Evolutionary conservation across 257 asterid genomes (phyloP), one percentile per base, ranked within the genome.

Genomic region (Echites panduratus): DNA sequence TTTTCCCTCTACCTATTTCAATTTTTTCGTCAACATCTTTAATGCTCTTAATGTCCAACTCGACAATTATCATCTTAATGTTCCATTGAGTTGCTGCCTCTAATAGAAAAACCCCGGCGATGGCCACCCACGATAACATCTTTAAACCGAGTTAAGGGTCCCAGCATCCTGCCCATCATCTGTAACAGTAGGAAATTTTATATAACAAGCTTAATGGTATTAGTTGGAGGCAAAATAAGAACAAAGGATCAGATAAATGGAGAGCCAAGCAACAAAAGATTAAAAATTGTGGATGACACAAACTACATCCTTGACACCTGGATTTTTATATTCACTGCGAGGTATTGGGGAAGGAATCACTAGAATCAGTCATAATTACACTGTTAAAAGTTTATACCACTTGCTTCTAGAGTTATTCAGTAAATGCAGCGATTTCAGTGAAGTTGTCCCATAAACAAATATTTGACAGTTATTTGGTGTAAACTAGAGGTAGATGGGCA

Each of bases 91-190:
- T 79, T 62, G 74, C 80, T 78, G 72, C 88, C 85, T 67, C 87
- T 70, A n/a, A 80, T 43, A 45, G 84, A 70, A 24, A 93, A 85
- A 68, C 85, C 89, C 32, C 82, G 86, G 27, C 72, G 83, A 65
- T 83, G 81, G 73, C 87, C 89, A 71, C 89, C 91, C 64, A 85
- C 84, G 49, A 89, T 71, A 68, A 77, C 80, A 22, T 83, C 89
- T 84, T 87, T 89, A 71, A 89, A 75, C 71, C 91, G 88, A 70
- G 88, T 72, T 56, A 87, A 50, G 52, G 93, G 88, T 32, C 85
- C 85, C 24, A 89, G 59, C 73, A 86, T 62, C 86, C 84, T 69
- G 78, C 81, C 72, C 84, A 83, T 84, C 80, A 72, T 84, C 96
- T 89, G 88, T 53, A 54, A 52, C 9, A 0, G 53, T 9, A 41